Evolutionary conservation across 2,329 filamentous ascomycete species (phyloP), one percentile per base, ranked within the genome.

Genomic region (Metarhizium brunneum): DNA sequence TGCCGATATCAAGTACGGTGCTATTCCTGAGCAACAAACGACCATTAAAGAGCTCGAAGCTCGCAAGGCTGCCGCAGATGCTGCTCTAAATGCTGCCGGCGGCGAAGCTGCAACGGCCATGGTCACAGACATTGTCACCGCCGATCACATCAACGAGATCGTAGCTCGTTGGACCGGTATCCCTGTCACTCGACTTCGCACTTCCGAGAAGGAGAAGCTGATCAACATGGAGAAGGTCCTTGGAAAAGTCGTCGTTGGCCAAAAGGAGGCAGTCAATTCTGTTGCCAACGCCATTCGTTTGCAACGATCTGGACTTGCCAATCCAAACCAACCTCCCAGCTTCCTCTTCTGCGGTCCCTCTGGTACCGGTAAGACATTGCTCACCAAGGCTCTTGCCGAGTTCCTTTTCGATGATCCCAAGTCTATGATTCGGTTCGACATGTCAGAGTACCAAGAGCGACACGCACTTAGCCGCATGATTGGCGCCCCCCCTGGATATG

Each of bases 331-430:
- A 66, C 94, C 94, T 30, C 94, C 94, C 3, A 96, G 90, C 68
- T 99, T 99, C 85, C 81, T 99, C 56, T 99, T 99, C 83, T 97
- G 94, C 66, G 94, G 94, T 77, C 94, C 94, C 14, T 97, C 92
- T 0, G 94, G 94, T 77, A 99, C 94, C 13, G 94, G 94, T 78
- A 99, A 99, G 76, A 99, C 94, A 18, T 78, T 99, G 20, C 84
- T 99, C 56, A 97, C 92, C 61, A 99, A 99, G 74, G 94, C 92
- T 16, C 80, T 99, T 57, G 94, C 94, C 51, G 94, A 99, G 71
- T 99, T 99, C 77, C 79, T 99, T 32, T 99, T 99, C 75, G 94
- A 99, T 68, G 94, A 99, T 64, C 76, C 92, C 30, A 96, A 96
- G 76, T 79, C 92, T 38, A 97, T 99, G 94, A 96, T 99, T 65